Evolutionary conservation across 805 yeast species (phyloP), one percentile per base, ranked within the genome.

Genomic region (Schizosaccharomyces japonicus): DNA sequence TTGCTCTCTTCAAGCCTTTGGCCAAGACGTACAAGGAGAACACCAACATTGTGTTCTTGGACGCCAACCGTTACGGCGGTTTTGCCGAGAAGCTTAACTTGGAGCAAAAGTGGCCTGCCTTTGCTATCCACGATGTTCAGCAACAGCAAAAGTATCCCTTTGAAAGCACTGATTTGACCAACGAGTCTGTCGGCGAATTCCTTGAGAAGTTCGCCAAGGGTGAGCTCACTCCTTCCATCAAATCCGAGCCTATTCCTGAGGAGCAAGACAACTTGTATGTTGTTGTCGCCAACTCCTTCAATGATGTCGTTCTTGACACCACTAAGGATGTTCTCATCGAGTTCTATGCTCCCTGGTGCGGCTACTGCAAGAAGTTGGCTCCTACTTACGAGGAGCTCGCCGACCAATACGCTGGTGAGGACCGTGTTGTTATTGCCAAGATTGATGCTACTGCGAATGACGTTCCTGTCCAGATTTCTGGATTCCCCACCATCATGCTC

Each of bases 361-460:
- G 94, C 44, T 94, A 84, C 70, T 83, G 95, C 70, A 83, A 82
- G 70, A 80, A 73, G 64, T 70, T 84, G 61, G 87, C 87, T 47
- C 94, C 95, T 59, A 70, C 68, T 50, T 87, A 76, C 69, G 92
- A 81, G 61, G 90, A 85, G 60, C 72, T 90, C 54, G 95, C 87
- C 47, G 76, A 67, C 47, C 56, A 78, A 48, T 80, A 70, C 63
- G 67, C 66, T 51, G 62, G 69, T 47, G 74, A 76, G 58, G 65
- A 65, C 48, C 69, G 75, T 60, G 80, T 87, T 50, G 60, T 75
- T 39, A 66, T 90, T 58, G 95, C 94, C 55, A 75, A 85, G 63
- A 65, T 90, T 49, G 95, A 90, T 65, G 93, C 87, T 61, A 78
- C 94, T 50, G 69, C 68, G 55, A 90, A 90, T 62, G 98, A 90